Evolutionary conservation across 1,139 yeast species (phyloP), one percentile per base, ranked within the genome.

Genomic region (Hyphopichia burtonii): DNA sequence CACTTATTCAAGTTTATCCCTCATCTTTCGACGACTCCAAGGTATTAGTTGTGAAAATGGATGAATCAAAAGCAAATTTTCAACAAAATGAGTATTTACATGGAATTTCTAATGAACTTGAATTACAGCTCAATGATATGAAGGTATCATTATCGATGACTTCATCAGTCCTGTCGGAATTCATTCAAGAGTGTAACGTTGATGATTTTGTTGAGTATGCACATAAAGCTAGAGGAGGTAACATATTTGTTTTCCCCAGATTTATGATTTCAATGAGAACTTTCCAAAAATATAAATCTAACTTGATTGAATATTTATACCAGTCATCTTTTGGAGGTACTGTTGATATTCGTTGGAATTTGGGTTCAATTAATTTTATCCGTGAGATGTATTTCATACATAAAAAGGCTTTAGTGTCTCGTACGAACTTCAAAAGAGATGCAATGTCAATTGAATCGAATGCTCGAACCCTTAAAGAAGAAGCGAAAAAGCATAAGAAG

Each of bases 321-420:
- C 75, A 73, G 39, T 82, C 93, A 31, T 71, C 82, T 2, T 89
- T 93, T 66, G 96, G 90, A 10, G 96, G 96, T 25, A 80, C 89
- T 10, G 95, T 93, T 36, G 96, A 89, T 48, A 82, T 93, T 2
- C 78, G 90, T 36, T 93, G 98, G 98, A 93, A 93, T 58, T 67
- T 93, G 38, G 97, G 98, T 0, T 84, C 96, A 0, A 83, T 91
- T n/a, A 87, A 86, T 53, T 89, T 89, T 51, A 88, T 93, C 31
- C 74, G 96, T 36, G 96, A 89, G 52, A 89, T 93, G 96, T 87
- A 62, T 44, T 54, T 84, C 11, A 80, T 90, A 3, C 96, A 91
- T 64, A 51, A 60, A 31, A 61, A 63, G 39, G 75, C 78, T 3
- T 59, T 72, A 22, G 56, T 57, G 12, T 67, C 76, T 9, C 59